phyloP scores from a whole-genome alignment of 2,329 filamentous ascomycete species.

The Fusarium beomiforme region DNA sequence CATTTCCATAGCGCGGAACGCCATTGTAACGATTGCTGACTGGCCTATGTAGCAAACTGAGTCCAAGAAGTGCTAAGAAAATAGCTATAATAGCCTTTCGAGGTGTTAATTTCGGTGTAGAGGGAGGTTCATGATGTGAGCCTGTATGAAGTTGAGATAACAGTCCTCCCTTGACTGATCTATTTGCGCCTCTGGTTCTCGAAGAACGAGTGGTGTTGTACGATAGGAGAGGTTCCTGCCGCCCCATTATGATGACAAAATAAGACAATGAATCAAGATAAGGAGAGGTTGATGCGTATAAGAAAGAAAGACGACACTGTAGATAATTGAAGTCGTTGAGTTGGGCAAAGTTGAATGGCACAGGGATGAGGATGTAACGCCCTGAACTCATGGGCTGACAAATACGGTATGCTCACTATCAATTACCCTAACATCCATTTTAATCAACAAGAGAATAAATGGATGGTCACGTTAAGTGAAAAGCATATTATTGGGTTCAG shows the following conservation, averaged over 20 bases:
- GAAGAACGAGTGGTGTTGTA: conserved; percentile 26
- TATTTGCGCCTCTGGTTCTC: conserved; percentile 24
- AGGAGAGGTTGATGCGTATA: not conserved
- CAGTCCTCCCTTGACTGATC: conserved; percentile 31
- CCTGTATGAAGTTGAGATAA: conserved; percentile 32
- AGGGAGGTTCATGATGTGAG: conserved; percentile 30
- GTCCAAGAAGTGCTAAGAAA: conserved; percentile 40
- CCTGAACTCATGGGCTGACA: conserved; percentile 23
- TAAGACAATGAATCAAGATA: not conserved
- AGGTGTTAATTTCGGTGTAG: conserved; percentile 40
- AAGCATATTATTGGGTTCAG: too few relatives aligned
- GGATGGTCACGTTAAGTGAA: not conserved
- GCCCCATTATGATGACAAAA: conserved; percentile 27
- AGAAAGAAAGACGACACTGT: not conserved
- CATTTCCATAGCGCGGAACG: conserved; percentile 40
- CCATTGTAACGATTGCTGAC: conserved; percentile 38
- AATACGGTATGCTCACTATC: conserved; percentile 7
- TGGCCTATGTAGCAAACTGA: conserved; percentile 43
- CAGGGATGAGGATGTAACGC: conserved; percentile 25
- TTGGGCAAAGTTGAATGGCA: not conserved
- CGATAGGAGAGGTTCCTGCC: conserved; percentile 35
- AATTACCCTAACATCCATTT: not conserved
- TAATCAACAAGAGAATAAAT: not conserved
- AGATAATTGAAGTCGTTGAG: not conserved
- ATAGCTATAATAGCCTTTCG: conserved; percentile 37